Evolutionary conservation across 192 early-diverging fungal species (phyloP), one percentile per base, ranked within the genome.

Genomic region (Coemansia sp.): DNA sequence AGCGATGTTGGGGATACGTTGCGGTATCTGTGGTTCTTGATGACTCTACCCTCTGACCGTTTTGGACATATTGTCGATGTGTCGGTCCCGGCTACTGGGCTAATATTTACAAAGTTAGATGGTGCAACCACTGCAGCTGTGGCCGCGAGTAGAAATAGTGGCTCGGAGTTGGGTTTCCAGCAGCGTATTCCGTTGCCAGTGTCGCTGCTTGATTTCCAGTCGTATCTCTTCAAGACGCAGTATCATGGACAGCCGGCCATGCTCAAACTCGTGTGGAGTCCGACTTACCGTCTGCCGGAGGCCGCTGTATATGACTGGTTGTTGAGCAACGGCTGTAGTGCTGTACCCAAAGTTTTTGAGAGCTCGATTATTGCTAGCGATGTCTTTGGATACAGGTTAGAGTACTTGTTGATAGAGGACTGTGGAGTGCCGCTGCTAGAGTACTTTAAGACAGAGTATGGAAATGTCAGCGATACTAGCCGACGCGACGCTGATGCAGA

Each of bases 211-310:
- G 22, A 62, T 10, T 62, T 22, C 8, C 34, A 62, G 36, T 20
- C 74, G 0, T 46, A 64, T 13, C 7, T 76, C 47, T 76, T 39
- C 34, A 13, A 24, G 3, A 27, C 60, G 3, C 52, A 40, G 8
- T 67, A 24, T 31, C 27, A 27, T 2, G 58, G 58, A 6, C 22
- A 38, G 3, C 15, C 43, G 2, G 64, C 49, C 0, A 50, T 76
- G 1, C 38, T 66, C 5, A 76, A 76, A 46, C 40, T 76, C 4
- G 29, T 58, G 20, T 76, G 64, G 66, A 63, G 53, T 2, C 68
- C 57, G n/a, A 29, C 22, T 9, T 36, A 10, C 12, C 55, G 62
- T 3, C 24, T 70, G 4, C 74, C 69, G 1, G 74, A 76, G 29
- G 36, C 57, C 29, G 64, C 64, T 1, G 34, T 66, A 13, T 76